These are phyloP conservation scores for Hanseniaspora meyeri DNA, from an alignment of 805 yeast species.

Conservation along the genomic window DNA sequence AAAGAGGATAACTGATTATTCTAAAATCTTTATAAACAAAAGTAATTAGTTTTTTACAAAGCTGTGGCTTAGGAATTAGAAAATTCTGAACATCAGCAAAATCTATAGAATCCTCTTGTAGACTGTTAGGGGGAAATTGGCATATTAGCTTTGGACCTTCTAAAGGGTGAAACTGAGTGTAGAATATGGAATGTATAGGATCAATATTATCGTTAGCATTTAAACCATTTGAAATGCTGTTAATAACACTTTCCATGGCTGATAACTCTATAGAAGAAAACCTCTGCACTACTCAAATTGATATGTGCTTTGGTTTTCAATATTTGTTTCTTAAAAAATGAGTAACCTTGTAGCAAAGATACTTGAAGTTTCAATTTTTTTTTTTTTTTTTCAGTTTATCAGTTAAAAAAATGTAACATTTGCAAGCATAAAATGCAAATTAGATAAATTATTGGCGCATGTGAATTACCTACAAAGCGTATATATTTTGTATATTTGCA, in stretches of 20 bases:
- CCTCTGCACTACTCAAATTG: no score
- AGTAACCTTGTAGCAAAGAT: no score
- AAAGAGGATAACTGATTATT: conserved; percentile 81
- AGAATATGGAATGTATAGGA: conserved; percentile 80
- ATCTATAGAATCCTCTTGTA: conserved; percentile 37
- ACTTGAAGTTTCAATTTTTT: no score
- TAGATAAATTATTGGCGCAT: neutral
- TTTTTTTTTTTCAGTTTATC: no score
- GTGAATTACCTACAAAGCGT: neutral
- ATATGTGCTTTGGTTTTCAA: no score
- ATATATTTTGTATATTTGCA: neutral
- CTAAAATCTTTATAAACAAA: conserved; percentile 57
- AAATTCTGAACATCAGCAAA: conserved; percentile 82
- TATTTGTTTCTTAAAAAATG: no score
- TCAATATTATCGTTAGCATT: conserved; percentile 2
- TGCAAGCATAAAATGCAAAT: neutral
- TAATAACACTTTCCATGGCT: neutral
- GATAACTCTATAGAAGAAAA: no score
- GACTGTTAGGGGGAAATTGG: conserved; percentile 69
- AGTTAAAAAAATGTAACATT: no score
- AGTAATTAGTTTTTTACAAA: conserved; percentile 72
- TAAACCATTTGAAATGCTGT: neutral
- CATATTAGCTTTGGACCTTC: conserved; percentile 87
- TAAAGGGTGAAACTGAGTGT: conserved; percentile 86
- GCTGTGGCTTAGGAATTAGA: conserved; percentile 82